Conservation (phyloP, 495 filamentous ascomycete genomes). For the Podospora anserina region DNA sequence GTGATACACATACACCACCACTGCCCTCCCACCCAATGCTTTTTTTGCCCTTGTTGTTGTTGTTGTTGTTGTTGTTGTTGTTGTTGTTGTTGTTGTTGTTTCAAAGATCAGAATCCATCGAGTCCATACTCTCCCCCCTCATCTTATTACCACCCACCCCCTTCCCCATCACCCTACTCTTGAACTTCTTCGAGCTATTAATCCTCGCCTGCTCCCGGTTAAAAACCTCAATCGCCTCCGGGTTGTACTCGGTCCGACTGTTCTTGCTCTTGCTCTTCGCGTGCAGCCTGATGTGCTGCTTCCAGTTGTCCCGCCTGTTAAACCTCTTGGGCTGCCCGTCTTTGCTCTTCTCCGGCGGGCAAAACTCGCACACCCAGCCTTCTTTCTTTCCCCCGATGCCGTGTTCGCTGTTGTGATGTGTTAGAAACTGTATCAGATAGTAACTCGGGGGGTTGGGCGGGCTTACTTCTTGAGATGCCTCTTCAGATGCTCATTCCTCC, state of each 20-base stretch:
- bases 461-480: constrained; percentile 57
- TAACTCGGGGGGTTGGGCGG: neutral
- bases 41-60: neutral
- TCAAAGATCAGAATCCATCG: neutral
- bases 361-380: constrained; percentile 8
- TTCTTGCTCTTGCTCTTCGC: constrained; percentile 22
- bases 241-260: constrained; percentile 29
- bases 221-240: constrained; percentile 26
- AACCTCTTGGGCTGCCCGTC: neutral
- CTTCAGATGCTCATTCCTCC: constrained; percentile 62
- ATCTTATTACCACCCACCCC: neutral
- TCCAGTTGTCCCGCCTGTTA: constrained; percentile 36
- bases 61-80: too few species aligned
- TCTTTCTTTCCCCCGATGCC: neutral
- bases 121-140: neutral
- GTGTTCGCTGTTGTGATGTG: neutral
- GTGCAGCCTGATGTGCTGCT: constrained; percentile 42
- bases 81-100: neutral
- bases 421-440: neutral
- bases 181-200: neutral
- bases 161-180: neutral
- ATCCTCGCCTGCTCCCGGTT: constrained; percentile 31
- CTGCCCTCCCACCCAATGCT: neutral
- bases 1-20: neutral
- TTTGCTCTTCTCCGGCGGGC: neutral